Evolutionary conservation across 1,139 yeast genomes (phyloP), one percentile per base, ranked within the genome.

Genomic region (Saccharomycopsis hybrid): DNA sequence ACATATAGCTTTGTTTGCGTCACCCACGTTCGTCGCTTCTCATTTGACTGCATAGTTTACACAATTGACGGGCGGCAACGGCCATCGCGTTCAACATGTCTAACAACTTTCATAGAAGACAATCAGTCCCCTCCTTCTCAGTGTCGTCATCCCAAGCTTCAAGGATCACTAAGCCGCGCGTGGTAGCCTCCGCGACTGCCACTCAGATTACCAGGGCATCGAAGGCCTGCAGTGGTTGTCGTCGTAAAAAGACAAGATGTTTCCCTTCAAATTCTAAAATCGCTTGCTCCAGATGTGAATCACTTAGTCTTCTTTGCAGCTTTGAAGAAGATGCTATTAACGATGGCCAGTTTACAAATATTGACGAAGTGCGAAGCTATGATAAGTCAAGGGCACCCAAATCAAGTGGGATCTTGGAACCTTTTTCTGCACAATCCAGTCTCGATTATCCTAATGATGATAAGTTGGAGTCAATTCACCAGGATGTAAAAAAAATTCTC

Each of bases 191-290:
- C n/a, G n/a, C n/a, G n/a, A n/a, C n/a, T n/a, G n/a, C 43, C 29
- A 11, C 35, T 24, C 30, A 44, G 31, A 38, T n/a, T 38, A 37
- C 5, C 27, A 59, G 85, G 46, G 77, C 82, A 0, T 60, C 75
- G 3, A 70, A 70, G 55, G 88, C 88, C 0, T 82, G 88, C 60
- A 73, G 71, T 3, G 62, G 69, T 27, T 82, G 88, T 59, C 67
- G 87, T 37, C 72, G 67, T 55, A 85, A 78, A 59, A 82, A 82
- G 63, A 80, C 86, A 1, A 63, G 85, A 50, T 82, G 88, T 58
- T 73, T 81, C 56, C 68, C 79, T 44, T 69, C 78, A 1, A n/a
- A n/a, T n/a, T 65, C 66, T 44, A 66, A 76, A 1, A 59, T 66
- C 13, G 68, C 77, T 3, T 82, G 88, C 62, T 63, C 80, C 39